Conservation (phyloP, 2,329 filamentous ascomycete species). For the Trichoderma atroviride region DNA sequence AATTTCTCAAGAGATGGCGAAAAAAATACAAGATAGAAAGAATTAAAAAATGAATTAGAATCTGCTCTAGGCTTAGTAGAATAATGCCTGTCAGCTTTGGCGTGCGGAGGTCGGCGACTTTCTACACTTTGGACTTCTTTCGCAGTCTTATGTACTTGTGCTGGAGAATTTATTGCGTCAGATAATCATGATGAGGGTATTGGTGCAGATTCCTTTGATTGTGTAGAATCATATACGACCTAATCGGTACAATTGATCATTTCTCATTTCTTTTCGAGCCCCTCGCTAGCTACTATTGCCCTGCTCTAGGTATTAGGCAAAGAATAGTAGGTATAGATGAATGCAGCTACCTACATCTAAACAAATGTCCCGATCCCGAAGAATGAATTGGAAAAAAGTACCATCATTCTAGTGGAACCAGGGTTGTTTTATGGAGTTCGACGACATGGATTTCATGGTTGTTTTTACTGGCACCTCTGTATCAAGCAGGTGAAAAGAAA, state of each 20-base stretch:
- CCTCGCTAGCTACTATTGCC: no score
- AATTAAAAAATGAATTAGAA: neutral
- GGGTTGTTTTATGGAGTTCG: neutral
- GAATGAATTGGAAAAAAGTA: neutral
- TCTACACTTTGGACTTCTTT: neutral
- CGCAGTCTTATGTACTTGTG: neutral
- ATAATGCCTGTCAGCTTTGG: conserved; percentile 1
- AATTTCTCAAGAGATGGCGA: no score
- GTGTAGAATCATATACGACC: neutral
- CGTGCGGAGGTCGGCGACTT: neutral
- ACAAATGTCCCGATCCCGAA: neutral
- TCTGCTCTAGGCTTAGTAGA: neutral
- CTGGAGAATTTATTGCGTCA: neutral
- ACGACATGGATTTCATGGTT: neutral
- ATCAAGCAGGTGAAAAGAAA: neutral
- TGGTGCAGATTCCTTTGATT: neutral
- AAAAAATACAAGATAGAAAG: no score
- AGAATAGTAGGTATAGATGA: no score
- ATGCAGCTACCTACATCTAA: neutral
- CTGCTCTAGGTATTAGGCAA: no score
- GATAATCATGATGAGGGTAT: neutral
- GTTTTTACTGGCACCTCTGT: no score
- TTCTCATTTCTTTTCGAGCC: no score
- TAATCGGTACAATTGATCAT: neutral
- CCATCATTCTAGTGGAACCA: neutral